phyloP scores from a whole-genome alignment of 768 basidiomycete species.

The Punctularia strigosozonata region DNA sequence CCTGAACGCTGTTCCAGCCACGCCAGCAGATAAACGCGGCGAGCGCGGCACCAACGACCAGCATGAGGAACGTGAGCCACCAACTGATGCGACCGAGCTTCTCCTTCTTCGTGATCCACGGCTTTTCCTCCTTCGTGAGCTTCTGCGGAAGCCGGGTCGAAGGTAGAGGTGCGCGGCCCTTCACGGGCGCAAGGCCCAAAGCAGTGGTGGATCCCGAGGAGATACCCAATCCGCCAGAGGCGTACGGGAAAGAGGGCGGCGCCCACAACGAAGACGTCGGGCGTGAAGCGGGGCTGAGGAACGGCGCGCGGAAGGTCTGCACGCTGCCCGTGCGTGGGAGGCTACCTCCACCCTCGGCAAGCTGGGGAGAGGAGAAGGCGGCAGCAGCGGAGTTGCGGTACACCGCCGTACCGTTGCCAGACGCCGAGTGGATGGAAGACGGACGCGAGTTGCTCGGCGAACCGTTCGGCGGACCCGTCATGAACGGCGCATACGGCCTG shows the following conservation, averaged over 20 bases:
- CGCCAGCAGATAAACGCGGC: slow-evolving; percentile 34
- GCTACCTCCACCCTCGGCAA: slow-evolving; percentile 5
- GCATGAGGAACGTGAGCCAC: slow-evolving; percentile 33
- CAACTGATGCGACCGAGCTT: slow-evolving; percentile 30
- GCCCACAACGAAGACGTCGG: slow-evolving; percentile 51
- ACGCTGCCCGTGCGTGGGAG: slow-evolving; percentile 31
- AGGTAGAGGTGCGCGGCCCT: slow-evolving; percentile 26
- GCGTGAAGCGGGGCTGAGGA: slow-evolving; percentile 61
- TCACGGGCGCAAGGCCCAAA: slow-evolving; percentile 14
- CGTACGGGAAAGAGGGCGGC: slow-evolving; percentile 26
- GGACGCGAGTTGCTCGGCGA: slow-evolving; percentile 12
- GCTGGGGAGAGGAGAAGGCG: slow-evolving; percentile 19
- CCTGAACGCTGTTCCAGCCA: slow-evolving; percentile 26
- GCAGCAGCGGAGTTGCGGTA: slow-evolving; percentile 35
- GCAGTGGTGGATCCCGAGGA: slow-evolving; percentile 18
- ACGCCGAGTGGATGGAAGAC: slow-evolving; percentile 9
- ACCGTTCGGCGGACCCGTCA: slow-evolving; percentile 19
- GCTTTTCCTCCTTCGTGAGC: slow-evolving; percentile 37
- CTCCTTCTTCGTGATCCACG: slow-evolving; percentile 33
- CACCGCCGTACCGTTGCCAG: slow-evolving; percentile 17
- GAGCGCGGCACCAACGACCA: slow-evolving; percentile 29
- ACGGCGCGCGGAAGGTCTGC: slow-evolving; percentile 53
- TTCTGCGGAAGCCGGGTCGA: slow-evolving; percentile 41
- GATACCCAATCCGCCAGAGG: slow-evolving; percentile 5
- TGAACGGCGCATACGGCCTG: slow-evolving; percentile 39